These are phyloP conservation scores for Mortierella sp. DNA, from an alignment of 371 early-diverging fungal genomes.

Conservation along the genomic window DNA sequence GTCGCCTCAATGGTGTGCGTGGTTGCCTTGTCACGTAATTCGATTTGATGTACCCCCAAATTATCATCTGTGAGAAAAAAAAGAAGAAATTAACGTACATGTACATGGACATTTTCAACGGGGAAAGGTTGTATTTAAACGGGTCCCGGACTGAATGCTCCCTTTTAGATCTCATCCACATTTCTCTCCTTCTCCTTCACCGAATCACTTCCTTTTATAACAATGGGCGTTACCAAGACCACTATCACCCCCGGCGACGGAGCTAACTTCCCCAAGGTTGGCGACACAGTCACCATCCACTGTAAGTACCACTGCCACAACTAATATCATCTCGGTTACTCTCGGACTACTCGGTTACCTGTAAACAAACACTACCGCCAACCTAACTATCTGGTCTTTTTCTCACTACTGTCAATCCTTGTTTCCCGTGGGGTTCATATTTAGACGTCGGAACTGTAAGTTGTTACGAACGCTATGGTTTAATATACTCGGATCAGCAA, in stretches of 20 bases:
- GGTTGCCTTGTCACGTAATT: neutral
- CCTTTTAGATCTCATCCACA: neutral
- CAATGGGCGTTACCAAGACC: slow-evolving; percentile 59
- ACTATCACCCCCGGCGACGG: slow-evolving; percentile 79
- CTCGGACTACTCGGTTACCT: too few species aligned
- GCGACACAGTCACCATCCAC: slow-evolving; percentile 79
- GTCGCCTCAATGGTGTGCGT: neutral
- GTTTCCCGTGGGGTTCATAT: neutral
- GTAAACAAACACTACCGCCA: too few species aligned
- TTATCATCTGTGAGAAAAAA: too few species aligned
- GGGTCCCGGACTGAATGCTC: neutral
- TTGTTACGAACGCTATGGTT: slow-evolving; percentile 38
- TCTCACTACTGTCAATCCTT: neutral
- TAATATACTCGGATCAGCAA: slow-evolving; percentile 5
- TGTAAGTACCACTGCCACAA: slow-evolving; percentile 65
- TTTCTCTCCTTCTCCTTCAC: neutral
- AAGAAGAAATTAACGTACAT: neutral
- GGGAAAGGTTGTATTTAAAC: neutral
- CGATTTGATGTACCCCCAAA: too few species aligned
- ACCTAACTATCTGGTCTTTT: too few species aligned
- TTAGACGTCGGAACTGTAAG: slow-evolving; percentile 47
- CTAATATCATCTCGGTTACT: too few species aligned
- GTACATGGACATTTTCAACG: neutral
- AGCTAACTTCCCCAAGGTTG: slow-evolving; percentile 86
- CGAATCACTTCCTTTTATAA: slow-evolving; percentile 5